phyloP scores from a whole-genome alignment of 805 yeast genomes.

The Yarrowia sp. region DNA sequence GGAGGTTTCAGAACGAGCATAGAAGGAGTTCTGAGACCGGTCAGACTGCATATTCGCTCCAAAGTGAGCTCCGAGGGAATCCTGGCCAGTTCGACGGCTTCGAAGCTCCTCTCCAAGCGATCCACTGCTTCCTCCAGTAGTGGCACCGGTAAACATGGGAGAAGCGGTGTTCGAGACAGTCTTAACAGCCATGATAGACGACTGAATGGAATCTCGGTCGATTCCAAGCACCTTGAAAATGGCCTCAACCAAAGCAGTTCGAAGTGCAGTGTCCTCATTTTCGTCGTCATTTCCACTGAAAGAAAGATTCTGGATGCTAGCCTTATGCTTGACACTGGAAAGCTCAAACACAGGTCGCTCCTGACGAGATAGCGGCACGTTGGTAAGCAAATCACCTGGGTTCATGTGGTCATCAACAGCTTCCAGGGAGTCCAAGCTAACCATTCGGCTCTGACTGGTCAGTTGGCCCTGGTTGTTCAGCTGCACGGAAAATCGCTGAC shows the following conservation, averaged over 20 bases:
- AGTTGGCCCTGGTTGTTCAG: constrained; percentile 5
- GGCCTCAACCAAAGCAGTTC: constrained; percentile 66
- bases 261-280: constrained; percentile 63
- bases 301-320: background rate
- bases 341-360: constrained; percentile 20
- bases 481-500: constrained; percentile 25
- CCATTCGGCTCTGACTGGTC: background rate
- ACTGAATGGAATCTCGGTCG: constrained; percentile 37
- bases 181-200: constrained; percentile 6
- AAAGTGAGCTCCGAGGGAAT: background rate
- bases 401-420: constrained; percentile 46
- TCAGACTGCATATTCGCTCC: background rate
- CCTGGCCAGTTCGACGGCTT: constrained; percentile 15
- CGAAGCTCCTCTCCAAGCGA: constrained; percentile 13
- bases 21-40: background rate
- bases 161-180: constrained; percentile 15
- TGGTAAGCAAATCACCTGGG: constrained; percentile 83
- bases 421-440: constrained; percentile 31
- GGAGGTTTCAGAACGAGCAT: constrained; percentile 7
- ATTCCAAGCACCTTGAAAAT: constrained; percentile 70
- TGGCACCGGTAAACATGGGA: constrained; percentile 17
- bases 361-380: constrained; percentile 53
- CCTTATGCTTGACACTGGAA: background rate
- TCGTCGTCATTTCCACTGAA: constrained; percentile 50
- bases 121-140: background rate